Base-by-base conservation (phyloP, 495 filamentous ascomycete species). In the Hapsidospora chrysogenum region DNA sequence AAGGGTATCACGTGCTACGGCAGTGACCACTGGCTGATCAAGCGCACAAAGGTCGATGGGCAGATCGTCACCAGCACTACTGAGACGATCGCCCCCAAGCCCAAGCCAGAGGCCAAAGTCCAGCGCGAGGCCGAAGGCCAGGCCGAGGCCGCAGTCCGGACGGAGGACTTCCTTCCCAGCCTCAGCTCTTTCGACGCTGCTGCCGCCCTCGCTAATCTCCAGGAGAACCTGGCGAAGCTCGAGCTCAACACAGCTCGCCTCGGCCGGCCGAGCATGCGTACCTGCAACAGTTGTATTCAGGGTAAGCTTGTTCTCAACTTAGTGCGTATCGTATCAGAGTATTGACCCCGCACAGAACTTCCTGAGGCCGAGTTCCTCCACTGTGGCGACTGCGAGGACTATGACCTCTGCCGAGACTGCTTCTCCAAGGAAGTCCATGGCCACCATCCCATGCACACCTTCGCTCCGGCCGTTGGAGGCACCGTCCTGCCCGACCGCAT, bases 221-320 rank as follows among this genome's bases (percentile, higher is more conserved):
- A 26, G 11, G 23, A 26, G 23, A 26, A 26, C 6, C 11, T 26
- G 6, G 23, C 23, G 6, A 26, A 26, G n/a, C n/a, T n/a, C n/a
- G n/a, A n/a, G n/a, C n/a, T n/a, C n/a, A n/a, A n/a, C n/a, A n/a
- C n/a, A 15, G n/a, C 16, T 34, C 8, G 29, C 34, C 31, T 14
- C 22, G 25, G 16, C 20, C 36, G 38, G 39, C 11, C 26, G 32
- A 39, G 32, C 39, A 70, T 76, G 32, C 83, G 84, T 15, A 93
- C 85, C 18, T 97, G 89, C 72, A 96, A 96, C 60, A 80, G 67
- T 46, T 96, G 89, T 52, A 76, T 92, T 38, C 66, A 67, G 55
- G 77, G 78, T 83, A 63, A 49, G 66, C 46, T 38, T 18, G 14
- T 9, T 6, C 15, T 9, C 9, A 16, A 3, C 31, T 26, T 34